Evolutionary conservation across 2,329 filamentous ascomycete species (phyloP).

Genomic region (Epichloe amarillans): DNA sequence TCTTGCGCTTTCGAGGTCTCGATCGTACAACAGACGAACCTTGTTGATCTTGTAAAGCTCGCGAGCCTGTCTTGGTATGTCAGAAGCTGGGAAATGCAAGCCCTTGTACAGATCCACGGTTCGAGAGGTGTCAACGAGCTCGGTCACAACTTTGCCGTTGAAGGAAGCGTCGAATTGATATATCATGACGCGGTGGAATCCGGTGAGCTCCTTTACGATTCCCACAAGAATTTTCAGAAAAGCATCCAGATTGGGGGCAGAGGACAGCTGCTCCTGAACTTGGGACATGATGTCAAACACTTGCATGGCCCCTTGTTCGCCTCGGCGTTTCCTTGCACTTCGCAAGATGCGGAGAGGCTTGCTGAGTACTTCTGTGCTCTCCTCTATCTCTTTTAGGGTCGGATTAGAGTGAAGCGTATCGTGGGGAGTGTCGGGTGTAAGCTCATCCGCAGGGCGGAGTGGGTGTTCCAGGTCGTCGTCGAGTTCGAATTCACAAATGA

Average conservation of each 20-base stretch:
- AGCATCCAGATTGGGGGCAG: slow-evolving; percentile 53
- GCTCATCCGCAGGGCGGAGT: slow-evolving; percentile 47
- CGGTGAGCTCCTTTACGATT: slow-evolving; percentile 77
- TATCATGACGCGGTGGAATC: slow-evolving; percentile 85
- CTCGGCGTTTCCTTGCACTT: slow-evolving; percentile 60
- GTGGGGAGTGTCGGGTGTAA: slow-evolving; percentile 49
- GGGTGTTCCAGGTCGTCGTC: slow-evolving; percentile 64
- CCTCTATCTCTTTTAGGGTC: slow-evolving; percentile 57
- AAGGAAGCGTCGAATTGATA: slow-evolving; percentile 77
- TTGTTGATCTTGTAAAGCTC: slow-evolving; percentile 88
- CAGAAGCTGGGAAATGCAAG: slow-evolving; percentile 75
- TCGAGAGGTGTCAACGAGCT: slow-evolving; percentile 66
- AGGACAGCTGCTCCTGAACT: slow-evolving; percentile 73
- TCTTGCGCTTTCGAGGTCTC: slow-evolving; percentile 65
- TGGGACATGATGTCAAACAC: slow-evolving; percentile 88
- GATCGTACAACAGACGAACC: slow-evolving; percentile 74
- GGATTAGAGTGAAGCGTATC: slow-evolving; percentile 64
- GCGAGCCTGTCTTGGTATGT: slow-evolving; percentile 73
- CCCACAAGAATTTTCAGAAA: slow-evolving; percentile 75
- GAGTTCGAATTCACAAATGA: slow-evolving; percentile 81
- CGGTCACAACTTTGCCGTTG: slow-evolving; percentile 79
- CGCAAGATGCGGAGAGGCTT: slow-evolving; percentile 65
- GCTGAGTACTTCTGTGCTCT: slow-evolving; percentile 64
- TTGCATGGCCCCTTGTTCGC: slow-evolving; percentile 74
- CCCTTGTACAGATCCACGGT: slow-evolving; percentile 80